Evolutionary conservation across 2,329 filamentous ascomycete species (phyloP).

Genomic region (Coleophoma crateriformis): DNA sequence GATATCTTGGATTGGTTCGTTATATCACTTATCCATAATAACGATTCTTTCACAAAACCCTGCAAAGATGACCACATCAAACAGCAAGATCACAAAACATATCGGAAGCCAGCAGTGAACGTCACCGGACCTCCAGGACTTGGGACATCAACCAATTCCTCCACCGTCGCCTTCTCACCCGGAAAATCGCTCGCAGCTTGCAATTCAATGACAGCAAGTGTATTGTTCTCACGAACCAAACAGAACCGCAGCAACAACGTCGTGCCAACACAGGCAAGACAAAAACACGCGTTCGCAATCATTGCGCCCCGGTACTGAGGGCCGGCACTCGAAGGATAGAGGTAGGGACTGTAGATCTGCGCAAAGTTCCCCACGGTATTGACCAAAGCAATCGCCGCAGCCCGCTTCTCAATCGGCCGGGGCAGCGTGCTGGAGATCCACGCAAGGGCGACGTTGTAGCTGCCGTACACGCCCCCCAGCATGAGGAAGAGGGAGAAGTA

Average conservation of each 20-base stretch:
- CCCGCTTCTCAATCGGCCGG: conserved; percentile 14
- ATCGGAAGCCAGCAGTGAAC: background rate
- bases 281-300: conserved; percentile 8
- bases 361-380: conserved; percentile 14
- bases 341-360: conserved; percentile 59
- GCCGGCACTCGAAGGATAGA: conserved; percentile 39
- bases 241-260: conserved; percentile 6
- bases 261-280: conserved; percentile 3
- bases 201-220: conserved; percentile 1
- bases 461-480: conserved; percentile 9
- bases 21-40: too few species aligned
- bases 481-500: conserved; percentile 15
- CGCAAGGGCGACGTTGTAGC: conserved; percentile 11
- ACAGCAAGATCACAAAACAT: background rate
- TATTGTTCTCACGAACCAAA: conserved; percentile 7
- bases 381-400: conserved; percentile 15
- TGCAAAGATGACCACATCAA: too few species aligned
- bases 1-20: too few species aligned
- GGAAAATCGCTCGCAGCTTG: background rate
- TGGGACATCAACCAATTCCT: background rate
- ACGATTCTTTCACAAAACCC: too few species aligned
- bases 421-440: conserved; percentile 15
- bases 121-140: background rate
- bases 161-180: background rate
- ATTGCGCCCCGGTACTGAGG: conserved; percentile 14